Base-by-base conservation (phyloP, 2,329 filamentous ascomycete species). In the Ophiostoma piceae region DNA sequence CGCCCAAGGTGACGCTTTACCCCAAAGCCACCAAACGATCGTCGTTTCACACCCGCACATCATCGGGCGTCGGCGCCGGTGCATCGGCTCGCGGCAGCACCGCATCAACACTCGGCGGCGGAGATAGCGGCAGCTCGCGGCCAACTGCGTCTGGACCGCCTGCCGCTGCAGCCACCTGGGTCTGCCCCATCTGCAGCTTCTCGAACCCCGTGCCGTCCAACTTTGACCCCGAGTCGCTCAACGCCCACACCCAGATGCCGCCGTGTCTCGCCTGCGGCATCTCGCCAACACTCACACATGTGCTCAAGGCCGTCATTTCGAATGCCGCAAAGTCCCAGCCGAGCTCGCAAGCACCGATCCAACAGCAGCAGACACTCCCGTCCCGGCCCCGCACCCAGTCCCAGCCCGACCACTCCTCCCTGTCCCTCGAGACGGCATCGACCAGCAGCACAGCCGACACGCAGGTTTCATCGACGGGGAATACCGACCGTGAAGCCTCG, bases 111-210 rank as follows among this genome's bases (percentile, higher is more conserved):
- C 78, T 82, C 77, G 79, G 2, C 80, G 60, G 60, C 82, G 72
- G 78, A 83, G 71, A 75, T 79, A 82, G 75, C 73, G 80, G 74
- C 70, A 79, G 80, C 80, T 62, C 57, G 84, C 22, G 41, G 12
- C 51, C 51, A 16, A 81, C 84, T 19, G 81, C 85, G 41, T 74
- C 82, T 12, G 79, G 84, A 16, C 78, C 82, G 16, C 85, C 83
- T 73, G 86, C 84, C 71, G 92, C 92, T 6, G 97, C 93, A 3
- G 66, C 66, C 9, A 67, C 66, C 32, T 98, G 94, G 94, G 89
- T 98, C 26, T 98, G 94, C 80, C 90, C 92, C 1, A 98, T 98
- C 76, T 98, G 94, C 83, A 94, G 91, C 74, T 96, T 96, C 77
- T 94, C 94, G 11, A 98, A 98, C 76, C 90, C 92, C 0, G 88